Evolutionary conservation across 2,329 filamentous ascomycete genomes (phyloP).

Genomic region (Ophiobolus disseminans): DNA sequence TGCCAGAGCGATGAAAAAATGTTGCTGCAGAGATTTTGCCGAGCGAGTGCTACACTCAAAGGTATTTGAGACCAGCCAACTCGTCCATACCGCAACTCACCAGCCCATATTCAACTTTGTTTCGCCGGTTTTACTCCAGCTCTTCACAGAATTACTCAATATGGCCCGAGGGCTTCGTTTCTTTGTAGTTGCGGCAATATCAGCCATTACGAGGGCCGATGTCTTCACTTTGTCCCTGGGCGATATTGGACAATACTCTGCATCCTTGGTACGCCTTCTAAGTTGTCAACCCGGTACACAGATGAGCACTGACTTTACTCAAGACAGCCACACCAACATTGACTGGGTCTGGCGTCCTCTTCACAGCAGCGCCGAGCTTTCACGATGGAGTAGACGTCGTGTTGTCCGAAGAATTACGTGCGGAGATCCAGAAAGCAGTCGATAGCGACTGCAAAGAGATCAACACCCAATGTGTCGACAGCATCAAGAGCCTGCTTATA

Average conservation of each 20-base stretch:
- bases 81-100: too few relatives aligned
- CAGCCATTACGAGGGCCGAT: neutral
- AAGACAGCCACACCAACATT: conserved; percentile 6
- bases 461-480: conserved; percentile 5
- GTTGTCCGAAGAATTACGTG: conserved; percentile 5
- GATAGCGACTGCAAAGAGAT: conserved; percentile 1
- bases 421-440: conserved; percentile 1
- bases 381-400: conserved; percentile 6
- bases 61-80: too few relatives aligned
- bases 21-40: too few relatives aligned
- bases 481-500: neutral
- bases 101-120: too few relatives aligned
- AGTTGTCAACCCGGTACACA: neutral
- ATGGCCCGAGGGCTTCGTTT: neutral
- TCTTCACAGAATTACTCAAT: neutral
- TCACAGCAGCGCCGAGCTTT: conserved; percentile 1
- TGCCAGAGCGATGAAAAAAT: too few relatives aligned
- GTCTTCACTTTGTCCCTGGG: conserved; percentile 5
- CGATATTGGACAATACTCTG: conserved; percentile 2
- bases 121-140: neutral
- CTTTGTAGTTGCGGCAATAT: neutral
- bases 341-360: conserved; percentile 2
- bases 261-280: neutral
- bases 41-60: too few relatives aligned
- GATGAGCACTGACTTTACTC: neutral